A percentile compares a stretch with the other conserved stretches of the same genome.
phyloP scores from a whole-genome alignment of 805 yeast genomes.

The Cephaloascus albidus region DNA sequence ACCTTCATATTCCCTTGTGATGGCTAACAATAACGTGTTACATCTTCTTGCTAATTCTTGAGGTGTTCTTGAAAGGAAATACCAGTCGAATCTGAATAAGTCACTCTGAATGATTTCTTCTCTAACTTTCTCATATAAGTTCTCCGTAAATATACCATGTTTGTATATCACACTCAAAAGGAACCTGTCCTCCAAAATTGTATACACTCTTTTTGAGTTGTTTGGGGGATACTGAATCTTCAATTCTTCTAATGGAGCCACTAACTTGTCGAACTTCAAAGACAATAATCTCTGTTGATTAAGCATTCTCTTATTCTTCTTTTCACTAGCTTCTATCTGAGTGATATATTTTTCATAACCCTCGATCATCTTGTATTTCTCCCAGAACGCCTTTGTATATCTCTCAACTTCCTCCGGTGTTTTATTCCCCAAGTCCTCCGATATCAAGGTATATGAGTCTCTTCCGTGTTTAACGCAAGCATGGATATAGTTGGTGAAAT shows the following conservation, averaged over 20 bases:
- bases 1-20: constrained; percentile 63
- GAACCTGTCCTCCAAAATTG: constrained; percentile 63
- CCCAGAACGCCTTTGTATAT: constrained; percentile 60
- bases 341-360: constrained; percentile 63
- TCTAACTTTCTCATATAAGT: constrained; percentile 54
- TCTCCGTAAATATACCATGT: constrained; percentile 52
- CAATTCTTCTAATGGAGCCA: constrained; percentile 56
- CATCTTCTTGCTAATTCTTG: constrained; percentile 66
- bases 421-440: constrained; percentile 48
- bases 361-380: constrained; percentile 45
- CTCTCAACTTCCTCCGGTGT: constrained; percentile 46
- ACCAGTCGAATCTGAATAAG: constrained; percentile 67
- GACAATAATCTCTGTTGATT: constrained; percentile 48
- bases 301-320: constrained; percentile 44
- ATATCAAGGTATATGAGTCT: constrained; percentile 35
- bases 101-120: constrained; percentile 53
- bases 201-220: constrained; percentile 66
- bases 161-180: constrained; percentile 52
- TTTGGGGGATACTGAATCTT: constrained; percentile 72
- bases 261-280: constrained; percentile 40
- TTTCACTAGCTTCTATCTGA: constrained; percentile 70
- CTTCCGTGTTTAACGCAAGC: constrained; percentile 63
- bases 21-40: constrained; percentile 55
- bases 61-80: constrained; percentile 57
- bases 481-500: constrained; percentile 63